Base-by-base conservation (phyloP, 2,329 filamentous ascomycete genomes). In the Myriosclerotinia curreyana region DNA sequence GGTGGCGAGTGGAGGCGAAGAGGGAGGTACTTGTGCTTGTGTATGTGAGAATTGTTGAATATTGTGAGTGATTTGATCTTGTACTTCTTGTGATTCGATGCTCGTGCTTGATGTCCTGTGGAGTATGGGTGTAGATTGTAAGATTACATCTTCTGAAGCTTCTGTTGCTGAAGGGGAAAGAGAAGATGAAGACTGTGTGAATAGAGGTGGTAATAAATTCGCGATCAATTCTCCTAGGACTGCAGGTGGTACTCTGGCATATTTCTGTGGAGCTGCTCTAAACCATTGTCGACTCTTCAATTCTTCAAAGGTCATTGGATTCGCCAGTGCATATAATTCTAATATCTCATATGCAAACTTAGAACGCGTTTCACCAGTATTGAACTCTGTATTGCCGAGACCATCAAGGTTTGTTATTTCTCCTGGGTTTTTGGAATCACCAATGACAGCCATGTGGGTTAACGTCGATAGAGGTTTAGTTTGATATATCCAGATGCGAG, bases 401-500 rank as follows among this genome's bases (percentile, higher is more conserved):
- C 82, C 82, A 4, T 73, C 73, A 6, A 75, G 71, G 54, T 78
- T 75, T 20, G 75, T 66, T 25, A 85, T 79, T 66, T 84, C 76
- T 0, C 79, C 82, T 0, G 79, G 79, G n/a, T 70, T 64, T 70
- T 80, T 79, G 0, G 79, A 76, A 0, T 76, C 72, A 0, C 81
- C 78, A 20, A 87, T 78, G 14, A 78, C 78, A 17, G 83, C 85
- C 80, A 88, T 85, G 70, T 87, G 87, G 60, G 77, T 80, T 11
- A 89, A 73, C 63, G 81, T 75, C n/a, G 75, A 77, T 12, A 74
- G 71, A 0, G 78, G 82, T 40, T 71, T 75, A 20, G 77, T 83
- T 20, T 79, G 78, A 68, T 86, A 86, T 20, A 89, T 77, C 86
- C 86, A 89, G 69, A 87, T 79, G n/a, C 86, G 83, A 22, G 75